Evolutionary conservation across 2,329 filamentous ascomycete species (phyloP), one percentile per base, ranked within the genome.

Genomic region (Sarocladium brachiariae): DNA sequence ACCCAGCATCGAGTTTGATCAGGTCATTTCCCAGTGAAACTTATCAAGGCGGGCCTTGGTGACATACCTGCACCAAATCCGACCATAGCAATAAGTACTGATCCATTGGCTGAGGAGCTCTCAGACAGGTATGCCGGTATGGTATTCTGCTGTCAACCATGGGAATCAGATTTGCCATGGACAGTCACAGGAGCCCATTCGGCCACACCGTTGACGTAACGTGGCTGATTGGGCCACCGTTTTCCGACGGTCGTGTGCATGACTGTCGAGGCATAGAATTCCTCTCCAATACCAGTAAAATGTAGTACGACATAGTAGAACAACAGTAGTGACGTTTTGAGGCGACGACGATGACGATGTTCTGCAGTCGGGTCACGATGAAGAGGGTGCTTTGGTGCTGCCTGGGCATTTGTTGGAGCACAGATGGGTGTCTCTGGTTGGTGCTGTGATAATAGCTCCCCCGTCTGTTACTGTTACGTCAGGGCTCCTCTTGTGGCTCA

Each of bases 391-490:
- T 43, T 23, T 24, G 13, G 23, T 11, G n/a, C 16, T 43, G 4
- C 5, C 39, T 25, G 37, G 37, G 18, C 37, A 39, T n/a, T 18
- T n/a, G n/a, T n/a, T n/a, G n/a, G n/a, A n/a, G n/a, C n/a, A n/a
- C n/a, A n/a, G n/a, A n/a, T n/a, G n/a, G n/a, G n/a, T n/a, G n/a
- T n/a, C n/a, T n/a, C n/a, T n/a, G n/a, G n/a, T n/a, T n/a, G n/a
- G n/a, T n/a, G n/a, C n/a, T n/a, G n/a, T n/a, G n/a, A n/a, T 39
- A 39, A 19, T n/a, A 39, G 37, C 37, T 8, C 23, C 39, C 43
- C 43, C 43, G 43, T 47, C 43, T 47, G 43, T 47, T 47, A 47
- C 43, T n/a, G n/a, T n/a, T n/a, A n/a, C n/a, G 43, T 47, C 43
- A 47, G 43, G 43, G 43, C 43, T 7, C 19, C 43, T 18, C n/a